Evolutionary conservation across 1,284 basidiomycete genomes (phyloP).

Genomic region (Flammula alnicola): DNA sequence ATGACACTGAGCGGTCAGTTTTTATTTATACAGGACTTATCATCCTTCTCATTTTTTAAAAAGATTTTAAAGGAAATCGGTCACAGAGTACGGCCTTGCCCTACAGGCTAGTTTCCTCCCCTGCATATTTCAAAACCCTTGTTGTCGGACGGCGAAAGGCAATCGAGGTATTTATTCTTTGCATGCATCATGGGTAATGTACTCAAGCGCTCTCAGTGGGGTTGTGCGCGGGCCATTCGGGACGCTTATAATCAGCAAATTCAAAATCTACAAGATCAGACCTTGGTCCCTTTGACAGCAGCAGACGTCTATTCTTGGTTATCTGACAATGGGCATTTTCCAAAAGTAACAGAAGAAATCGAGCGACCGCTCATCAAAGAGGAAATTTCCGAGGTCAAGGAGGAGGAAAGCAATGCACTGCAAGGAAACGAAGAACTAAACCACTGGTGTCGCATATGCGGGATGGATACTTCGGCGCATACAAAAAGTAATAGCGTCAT

Average conservation of each 20-base stretch:
- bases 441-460: slow-evolving; percentile 29
- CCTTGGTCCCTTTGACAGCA: slow-evolving; percentile 44
- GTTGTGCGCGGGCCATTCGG: slow-evolving; percentile 54
- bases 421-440: slow-evolving; percentile 1
- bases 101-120: slow-evolving; percentile 56
- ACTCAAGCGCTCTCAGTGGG: slow-evolving; percentile 54
- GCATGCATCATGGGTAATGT: neutral
- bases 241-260: slow-evolving; percentile 46
- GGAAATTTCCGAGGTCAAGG: slow-evolving; percentile 5
- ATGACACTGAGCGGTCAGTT: slow-evolving; percentile 63
- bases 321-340: slow-evolving; percentile 53
- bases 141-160: slow-evolving; percentile 67
- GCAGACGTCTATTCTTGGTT: slow-evolving; percentile 67
- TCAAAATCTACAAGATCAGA: slow-evolving; percentile 17
- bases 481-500: slow-evolving; percentile 6
- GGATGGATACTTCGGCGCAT: slow-evolving; percentile 17
- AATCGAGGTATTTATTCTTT: slow-evolving; percentile 58
- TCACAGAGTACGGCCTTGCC: slow-evolving; percentile 40
- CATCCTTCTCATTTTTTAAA: neutral
- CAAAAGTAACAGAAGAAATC: slow-evolving; percentile 17
- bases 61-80: slow-evolving; percentile 46
- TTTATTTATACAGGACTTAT: neutral
- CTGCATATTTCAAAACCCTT: slow-evolving; percentile 49
- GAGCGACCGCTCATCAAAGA: slow-evolving; percentile 3
- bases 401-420: slow-evolving; percentile 11